These are phyloP conservation scores for Cardamine resedifolia DNA, from an alignment of 345 rosid species.

Conservation along the genomic window DNA sequence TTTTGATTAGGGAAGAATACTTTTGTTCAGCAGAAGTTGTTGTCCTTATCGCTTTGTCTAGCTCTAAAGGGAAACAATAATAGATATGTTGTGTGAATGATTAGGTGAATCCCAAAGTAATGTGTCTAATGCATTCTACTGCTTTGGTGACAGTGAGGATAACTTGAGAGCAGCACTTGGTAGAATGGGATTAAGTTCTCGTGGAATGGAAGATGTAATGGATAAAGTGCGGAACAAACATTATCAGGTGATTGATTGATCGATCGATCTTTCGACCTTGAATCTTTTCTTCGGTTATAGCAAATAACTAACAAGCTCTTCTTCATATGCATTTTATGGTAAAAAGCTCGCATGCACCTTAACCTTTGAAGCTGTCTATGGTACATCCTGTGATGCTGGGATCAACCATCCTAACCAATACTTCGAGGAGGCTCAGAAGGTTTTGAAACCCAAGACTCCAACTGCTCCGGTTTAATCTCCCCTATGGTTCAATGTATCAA, in stretches of 20 bases:
- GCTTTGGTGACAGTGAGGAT: slow-evolving; percentile 58
- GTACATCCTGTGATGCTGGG: slow-evolving; percentile 68
- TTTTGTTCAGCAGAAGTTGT: slow-evolving; percentile 7
- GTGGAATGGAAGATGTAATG: slow-evolving; percentile 64
- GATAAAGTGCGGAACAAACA: slow-evolving; percentile 82
- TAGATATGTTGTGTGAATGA: not conserved
- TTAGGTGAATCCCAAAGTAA: not conserved
- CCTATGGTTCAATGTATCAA: slow-evolving; percentile 1
- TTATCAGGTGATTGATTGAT: slow-evolving; percentile 61
- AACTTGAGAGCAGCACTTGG: slow-evolving; percentile 80
- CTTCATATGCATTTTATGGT: slow-evolving; percentile 18
- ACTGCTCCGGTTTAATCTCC: slow-evolving; percentile 23
- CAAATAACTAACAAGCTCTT: slow-evolving; percentile 8
- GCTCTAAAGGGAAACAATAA: not conserved
- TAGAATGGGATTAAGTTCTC: slow-evolving; percentile 73
- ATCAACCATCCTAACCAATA: slow-evolving; percentile 94
- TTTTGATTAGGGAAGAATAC: not conserved
- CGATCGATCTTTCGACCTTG: not conserved
- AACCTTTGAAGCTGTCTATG: slow-evolving; percentile 80
- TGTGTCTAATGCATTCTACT: not conserved
- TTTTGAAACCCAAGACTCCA: slow-evolving; percentile 60
- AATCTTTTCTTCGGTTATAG: not conserved
- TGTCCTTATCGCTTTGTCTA: not conserved
- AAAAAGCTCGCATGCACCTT: slow-evolving; percentile 94
- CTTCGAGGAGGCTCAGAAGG: slow-evolving; percentile 76